Evolutionary conservation across 768 basidiomycete species (phyloP).

Genomic region (Rhodotorula paludigena): DNA sequence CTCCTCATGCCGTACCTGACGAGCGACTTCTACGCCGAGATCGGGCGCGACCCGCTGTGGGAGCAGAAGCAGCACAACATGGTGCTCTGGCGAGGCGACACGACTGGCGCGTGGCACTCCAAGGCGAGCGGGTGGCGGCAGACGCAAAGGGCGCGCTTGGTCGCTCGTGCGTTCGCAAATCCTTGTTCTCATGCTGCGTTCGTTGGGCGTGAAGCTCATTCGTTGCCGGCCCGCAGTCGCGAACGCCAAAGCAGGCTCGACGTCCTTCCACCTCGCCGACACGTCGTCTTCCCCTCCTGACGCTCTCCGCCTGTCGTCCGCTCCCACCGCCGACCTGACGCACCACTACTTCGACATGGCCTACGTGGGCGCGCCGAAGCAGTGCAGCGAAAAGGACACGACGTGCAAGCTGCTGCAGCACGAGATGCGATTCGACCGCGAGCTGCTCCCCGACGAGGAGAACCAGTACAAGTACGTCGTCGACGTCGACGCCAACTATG

Average conservation of each 20-base stretch:
- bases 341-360: constrained; percentile 39
- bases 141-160: constrained; percentile 41
- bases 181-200: neutral
- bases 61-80: constrained; percentile 48
- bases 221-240: neutral
- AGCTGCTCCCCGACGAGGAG: constrained; percentile 19
- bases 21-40: constrained; percentile 48
- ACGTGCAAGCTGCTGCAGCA: constrained; percentile 33
- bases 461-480: constrained; percentile 42
- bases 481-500: constrained; percentile 41
- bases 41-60: constrained; percentile 45
- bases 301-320: constrained; percentile 8
- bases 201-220: too few species aligned
- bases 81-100: constrained; percentile 51
- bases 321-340: constrained; percentile 9
- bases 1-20: constrained; percentile 48
- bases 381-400: constrained; percentile 37
- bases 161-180: constrained; percentile 7
- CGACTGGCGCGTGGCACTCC: constrained; percentile 45
- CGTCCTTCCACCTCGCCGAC: constrained; percentile 19
- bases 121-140: constrained; percentile 37
- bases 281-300: neutral
- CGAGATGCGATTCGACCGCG: constrained; percentile 25
- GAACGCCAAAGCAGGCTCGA: neutral
- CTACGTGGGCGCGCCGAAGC: constrained; percentile 34